Evolutionary conservation across 1,284 basidiomycete species (phyloP).

Genomic region (Pyrrhoderma lamaoense): DNA sequence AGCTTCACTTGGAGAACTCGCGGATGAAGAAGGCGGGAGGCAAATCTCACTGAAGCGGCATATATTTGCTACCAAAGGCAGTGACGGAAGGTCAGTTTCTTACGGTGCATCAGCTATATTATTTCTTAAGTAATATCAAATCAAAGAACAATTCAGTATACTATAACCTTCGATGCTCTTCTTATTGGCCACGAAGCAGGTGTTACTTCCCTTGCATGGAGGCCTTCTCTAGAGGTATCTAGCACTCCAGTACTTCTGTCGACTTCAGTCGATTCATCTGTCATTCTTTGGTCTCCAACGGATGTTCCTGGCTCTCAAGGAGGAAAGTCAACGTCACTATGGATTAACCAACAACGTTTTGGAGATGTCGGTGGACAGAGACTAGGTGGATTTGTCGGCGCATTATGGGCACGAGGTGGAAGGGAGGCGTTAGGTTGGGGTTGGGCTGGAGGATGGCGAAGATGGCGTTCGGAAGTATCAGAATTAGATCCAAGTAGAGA

Average conservation of each 20-base stretch:
- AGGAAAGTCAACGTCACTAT: constrained; percentile 56
- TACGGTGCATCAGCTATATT: background rate
- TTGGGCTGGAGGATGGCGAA: constrained; percentile 88
- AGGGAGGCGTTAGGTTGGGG: constrained; percentile 76
- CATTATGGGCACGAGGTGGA: constrained; percentile 60
- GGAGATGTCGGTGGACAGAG: constrained; percentile 88
- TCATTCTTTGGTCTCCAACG: constrained; percentile 87
- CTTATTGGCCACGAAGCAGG: constrained; percentile 89
- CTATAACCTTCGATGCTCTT: constrained; percentile 84
- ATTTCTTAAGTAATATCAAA: background rate
- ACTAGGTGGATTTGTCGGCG: constrained; percentile 85
- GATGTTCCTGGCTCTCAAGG: constrained; percentile 34
- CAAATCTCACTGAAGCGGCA: constrained; percentile 84
- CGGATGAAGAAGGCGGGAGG: constrained; percentile 56
- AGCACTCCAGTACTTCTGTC: constrained; percentile 61
- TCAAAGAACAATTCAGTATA: constrained; percentile 52
- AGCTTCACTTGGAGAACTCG: constrained; percentile 62
- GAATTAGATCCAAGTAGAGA: constrained; percentile 19
- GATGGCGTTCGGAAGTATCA: constrained; percentile 53
- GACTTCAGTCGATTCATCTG: constrained; percentile 85
- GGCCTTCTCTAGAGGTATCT: constrained; percentile 32
- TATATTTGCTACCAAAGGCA: constrained; percentile 56
- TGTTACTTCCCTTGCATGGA: constrained; percentile 83
- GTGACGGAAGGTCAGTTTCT: constrained; percentile 39
- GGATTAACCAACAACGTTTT: constrained; percentile 86